Evolutionary conservation across 306 rosid species (phyloP), one percentile per base, ranked within the genome.

Genomic region (Cicer yamashitae): DNA sequence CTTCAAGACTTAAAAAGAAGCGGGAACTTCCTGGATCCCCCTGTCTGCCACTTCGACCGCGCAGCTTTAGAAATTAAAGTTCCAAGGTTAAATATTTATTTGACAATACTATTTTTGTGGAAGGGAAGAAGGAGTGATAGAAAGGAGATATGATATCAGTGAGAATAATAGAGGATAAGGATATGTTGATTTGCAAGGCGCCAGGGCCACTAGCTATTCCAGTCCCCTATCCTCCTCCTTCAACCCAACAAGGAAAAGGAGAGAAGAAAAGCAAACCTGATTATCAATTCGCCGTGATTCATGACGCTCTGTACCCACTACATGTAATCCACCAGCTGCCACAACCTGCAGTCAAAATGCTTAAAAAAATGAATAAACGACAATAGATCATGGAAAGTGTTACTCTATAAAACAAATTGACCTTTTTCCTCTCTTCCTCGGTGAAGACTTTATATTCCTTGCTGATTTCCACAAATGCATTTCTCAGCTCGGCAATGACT

Each of bases 1-100:
- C 98, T 85, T 94, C 98, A 80, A 94, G 96, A 83, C 98, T 94
- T 73, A 94, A 79, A 83, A 94, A 94, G 86, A 94, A 94, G 73
- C 97, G 96, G 3, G 98, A 94, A 81, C 98, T 85, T 80, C 98
- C 98, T 1, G 98, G 93, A 80, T 94, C 98, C 60, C 98, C 98
- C 79, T 91, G 97, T 74, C 97, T 84, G 74, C 98, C 98, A 77
- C 93, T 91, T 78, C 98, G 94, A 64, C 98, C 98, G 56, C 97
- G 96, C 77, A 94, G 80, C 98, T 94, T 72, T 70, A 82, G 60
- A 81, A 67, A 79, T 65, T 47, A 48, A 60, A 52, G 76, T 71
- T 70, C 47, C 62, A 47, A 34, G 75, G 75, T 69, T 63, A 77
- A 44, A 57, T 70, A 56, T n/a, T 47, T 59, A 65, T 51, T 75